Conservation (phyloP, 345 rosid genomes). For the Populus tremula region DNA sequence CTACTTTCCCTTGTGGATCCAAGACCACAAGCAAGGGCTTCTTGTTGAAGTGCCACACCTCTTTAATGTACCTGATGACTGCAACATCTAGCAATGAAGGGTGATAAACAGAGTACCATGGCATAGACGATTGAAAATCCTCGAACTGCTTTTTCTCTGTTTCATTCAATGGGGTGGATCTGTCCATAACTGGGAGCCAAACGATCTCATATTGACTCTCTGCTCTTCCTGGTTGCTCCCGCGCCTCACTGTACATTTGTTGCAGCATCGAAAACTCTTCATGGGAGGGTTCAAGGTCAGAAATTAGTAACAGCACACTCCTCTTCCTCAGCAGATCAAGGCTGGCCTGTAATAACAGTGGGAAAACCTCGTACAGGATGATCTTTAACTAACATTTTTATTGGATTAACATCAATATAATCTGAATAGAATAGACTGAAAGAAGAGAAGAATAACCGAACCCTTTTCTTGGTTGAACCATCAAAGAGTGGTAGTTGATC, state of each 20-base stretch:
- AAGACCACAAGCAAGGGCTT: slow-evolving; percentile 70
- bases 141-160: slow-evolving; percentile 45
- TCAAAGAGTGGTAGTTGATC: slow-evolving; percentile 41
- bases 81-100: slow-evolving; percentile 51
- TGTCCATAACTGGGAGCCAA: slow-evolving; percentile 73
- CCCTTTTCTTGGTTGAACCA: slow-evolving; percentile 31
- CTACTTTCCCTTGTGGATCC: slow-evolving; percentile 75
- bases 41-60: slow-evolving; percentile 64
- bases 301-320: slow-evolving; percentile 63
- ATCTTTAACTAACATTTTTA: background rate
- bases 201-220: slow-evolving; percentile 67
- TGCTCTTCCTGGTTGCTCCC: slow-evolving; percentile 33
- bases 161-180: slow-evolving; percentile 41
- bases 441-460: slow-evolving; percentile 4
- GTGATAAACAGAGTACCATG: slow-evolving; percentile 67
- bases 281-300: slow-evolving; percentile 57
- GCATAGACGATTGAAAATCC: slow-evolving; percentile 51
- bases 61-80: slow-evolving; percentile 50
- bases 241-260: slow-evolving; percentile 47
- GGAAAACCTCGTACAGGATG: background rate
- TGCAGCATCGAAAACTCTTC: slow-evolving; percentile 55
- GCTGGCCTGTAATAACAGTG: slow-evolving; percentile 42
- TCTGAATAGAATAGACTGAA: background rate
- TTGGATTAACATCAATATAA: background rate
- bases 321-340: slow-evolving; percentile 65